phyloP scores from a whole-genome alignment of 2,329 filamentous ascomycete genomes.

The Monosporascus sp. region DNA sequence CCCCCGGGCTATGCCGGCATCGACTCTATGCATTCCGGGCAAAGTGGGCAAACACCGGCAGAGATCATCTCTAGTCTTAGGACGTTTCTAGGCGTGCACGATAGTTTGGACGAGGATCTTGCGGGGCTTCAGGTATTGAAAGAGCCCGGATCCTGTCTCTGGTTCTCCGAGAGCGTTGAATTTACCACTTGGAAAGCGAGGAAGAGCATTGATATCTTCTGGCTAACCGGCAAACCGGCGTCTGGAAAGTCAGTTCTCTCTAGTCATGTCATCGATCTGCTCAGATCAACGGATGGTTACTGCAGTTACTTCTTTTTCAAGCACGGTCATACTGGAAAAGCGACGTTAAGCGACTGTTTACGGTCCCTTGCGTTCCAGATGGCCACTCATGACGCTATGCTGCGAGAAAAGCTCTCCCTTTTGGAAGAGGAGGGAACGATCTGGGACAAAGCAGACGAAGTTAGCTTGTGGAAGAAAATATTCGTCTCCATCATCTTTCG shows the following conservation, averaged over 20 bases:
- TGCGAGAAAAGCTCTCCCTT: conserved; percentile 13
- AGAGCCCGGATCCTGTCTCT: conserved; percentile 24
- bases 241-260: conserved; percentile 31
- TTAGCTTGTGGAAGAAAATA: conserved; percentile 18
- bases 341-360: conserved; percentile 20
- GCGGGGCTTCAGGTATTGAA: conserved; percentile 17
- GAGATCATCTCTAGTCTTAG: conserved; percentile 6
- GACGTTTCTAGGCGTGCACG: conserved; percentile 13
- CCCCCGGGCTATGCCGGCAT: not conserved
- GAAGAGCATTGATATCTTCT: conserved; percentile 16
- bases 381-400: conserved; percentile 16
- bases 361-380: conserved; percentile 24
- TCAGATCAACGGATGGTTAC: conserved; percentile 8
- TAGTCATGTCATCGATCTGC: conserved; percentile 24
- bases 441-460: conserved; percentile 19
- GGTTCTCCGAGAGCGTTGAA: conserved; percentile 19
- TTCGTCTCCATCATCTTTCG: conserved; percentile 21
- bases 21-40: too few species aligned
- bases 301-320: conserved; percentile 27
- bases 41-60: too few species aligned
- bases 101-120: conserved; percentile 20
- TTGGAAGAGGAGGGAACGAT: conserved; percentile 9
- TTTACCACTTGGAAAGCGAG: conserved; percentile 18
- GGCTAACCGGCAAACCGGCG: conserved; percentile 26
- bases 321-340: conserved; percentile 14